A percentile compares a stretch with the other conserved stretches of the same genome.
Conservation (phyloP, 768 basidiomycete species). For the Psilocybe azurescens region DNA sequence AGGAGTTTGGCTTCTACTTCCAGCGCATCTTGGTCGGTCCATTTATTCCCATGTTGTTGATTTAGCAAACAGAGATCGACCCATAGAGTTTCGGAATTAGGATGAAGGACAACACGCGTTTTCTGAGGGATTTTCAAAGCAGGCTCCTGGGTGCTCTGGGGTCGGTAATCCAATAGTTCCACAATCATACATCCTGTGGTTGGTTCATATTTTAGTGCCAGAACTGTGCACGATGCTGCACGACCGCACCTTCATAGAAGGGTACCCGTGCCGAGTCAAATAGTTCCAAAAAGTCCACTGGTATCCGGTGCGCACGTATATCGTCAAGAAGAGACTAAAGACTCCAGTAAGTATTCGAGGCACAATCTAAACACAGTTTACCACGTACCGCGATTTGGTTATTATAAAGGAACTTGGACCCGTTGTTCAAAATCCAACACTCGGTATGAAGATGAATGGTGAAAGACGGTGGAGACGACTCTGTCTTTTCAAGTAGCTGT, state of each 20-base stretch:
- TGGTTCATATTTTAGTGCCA: slow-evolving; percentile 1
- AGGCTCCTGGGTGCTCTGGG: slow-evolving; percentile 61
- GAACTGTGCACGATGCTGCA: background rate
- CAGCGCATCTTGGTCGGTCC: slow-evolving; percentile 75
- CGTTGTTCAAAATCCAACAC: slow-evolving; percentile 83
- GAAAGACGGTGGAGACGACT: slow-evolving; percentile 71
- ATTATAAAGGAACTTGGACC: slow-evolving; percentile 83
- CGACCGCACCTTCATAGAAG: slow-evolving; percentile 76
- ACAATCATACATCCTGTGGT: slow-evolving; percentile 81
- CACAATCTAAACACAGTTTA: background rate
- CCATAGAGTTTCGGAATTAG: slow-evolving; percentile 79
- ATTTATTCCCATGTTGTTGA: slow-evolving; percentile 57
- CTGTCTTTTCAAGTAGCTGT: slow-evolving; percentile 63
- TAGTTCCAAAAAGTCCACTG: slow-evolving; percentile 82
- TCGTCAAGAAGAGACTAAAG: slow-evolving; percentile 80
- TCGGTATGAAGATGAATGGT: slow-evolving; percentile 79
- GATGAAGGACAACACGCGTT: slow-evolving; percentile 78
- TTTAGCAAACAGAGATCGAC: slow-evolving; percentile 78
- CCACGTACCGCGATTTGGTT: slow-evolving; percentile 68
- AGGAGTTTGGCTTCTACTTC: slow-evolving; percentile 77
- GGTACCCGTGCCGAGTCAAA: slow-evolving; percentile 76
- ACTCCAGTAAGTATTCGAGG: slow-evolving; percentile 1
- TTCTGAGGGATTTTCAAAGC: slow-evolving; percentile 60
- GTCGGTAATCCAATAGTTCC: slow-evolving; percentile 80
- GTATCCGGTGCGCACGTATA: slow-evolving; percentile 82